Conservation (phyloP, 768 basidiomycete genomes). For the Harrya chromipes region DNA sequence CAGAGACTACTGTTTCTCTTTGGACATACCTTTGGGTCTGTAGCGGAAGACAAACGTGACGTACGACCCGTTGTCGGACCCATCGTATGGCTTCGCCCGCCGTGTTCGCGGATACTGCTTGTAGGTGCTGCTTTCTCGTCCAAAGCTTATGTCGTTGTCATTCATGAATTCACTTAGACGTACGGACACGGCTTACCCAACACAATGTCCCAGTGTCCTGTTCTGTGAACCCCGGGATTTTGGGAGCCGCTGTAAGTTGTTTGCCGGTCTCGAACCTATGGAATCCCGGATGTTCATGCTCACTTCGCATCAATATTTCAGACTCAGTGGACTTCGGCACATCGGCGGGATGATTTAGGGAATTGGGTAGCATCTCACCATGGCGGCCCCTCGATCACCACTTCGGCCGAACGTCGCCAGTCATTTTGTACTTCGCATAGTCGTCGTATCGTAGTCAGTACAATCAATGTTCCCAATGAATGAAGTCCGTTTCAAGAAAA, state of each 20-base stretch:
- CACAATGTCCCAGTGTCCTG: slow-evolving; percentile 38
- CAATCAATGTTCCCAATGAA: too few species aligned
- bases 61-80: slow-evolving; percentile 39
- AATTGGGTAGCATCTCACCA: too few species aligned
- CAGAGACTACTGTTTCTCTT: neutral
- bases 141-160: slow-evolving; percentile 39
- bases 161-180: neutral
- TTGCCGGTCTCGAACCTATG: too few species aligned
- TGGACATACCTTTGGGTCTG: slow-evolving; percentile 45
- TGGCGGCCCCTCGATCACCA: too few species aligned
- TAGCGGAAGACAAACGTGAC: slow-evolving; percentile 71
- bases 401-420: too few species aligned
- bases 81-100: slow-evolving; percentile 48
- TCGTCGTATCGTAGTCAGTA: too few species aligned
- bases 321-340: too few species aligned
- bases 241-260: slow-evolving; percentile 42
- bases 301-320: too few species aligned
- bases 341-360: too few species aligned
- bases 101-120: slow-evolving; percentile 51
- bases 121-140: slow-evolving; percentile 38
- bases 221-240: slow-evolving; percentile 35
- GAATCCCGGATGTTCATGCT: too few species aligned
- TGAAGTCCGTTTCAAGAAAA: too few species aligned
- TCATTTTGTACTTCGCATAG: too few species aligned
- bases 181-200: slow-evolving; percentile 39